A percentile compares a stretch with the other conserved stretches of the same genome.
Conservation (phyloP, 139 green algal species). For the Chlorella sp. region DNA sequence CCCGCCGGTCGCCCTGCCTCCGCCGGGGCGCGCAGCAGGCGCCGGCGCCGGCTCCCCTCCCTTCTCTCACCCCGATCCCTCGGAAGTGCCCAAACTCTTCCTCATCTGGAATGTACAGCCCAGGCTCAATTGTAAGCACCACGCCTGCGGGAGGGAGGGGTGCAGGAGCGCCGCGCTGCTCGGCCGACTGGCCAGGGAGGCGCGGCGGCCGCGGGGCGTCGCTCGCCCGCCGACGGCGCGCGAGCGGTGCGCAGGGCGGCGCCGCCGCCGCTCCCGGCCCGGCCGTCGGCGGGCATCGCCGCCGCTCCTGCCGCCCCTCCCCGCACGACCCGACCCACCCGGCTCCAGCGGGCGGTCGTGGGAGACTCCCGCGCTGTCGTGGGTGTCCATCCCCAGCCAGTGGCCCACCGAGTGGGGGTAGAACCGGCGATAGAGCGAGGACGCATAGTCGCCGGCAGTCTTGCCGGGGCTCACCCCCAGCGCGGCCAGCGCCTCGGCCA, state of each 20-base stretch:
- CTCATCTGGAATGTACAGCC: constrained; percentile 81
- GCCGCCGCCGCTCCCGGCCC: no score
- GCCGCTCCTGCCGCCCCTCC: no score
- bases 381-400: constrained; percentile 82
- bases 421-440: constrained; percentile 49
- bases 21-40: no score
- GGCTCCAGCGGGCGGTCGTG: constrained; percentile 56
- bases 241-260: no score
- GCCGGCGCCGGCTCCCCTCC: no score
- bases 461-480: constrained; percentile 20
- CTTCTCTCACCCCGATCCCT: constrained; percentile 59
- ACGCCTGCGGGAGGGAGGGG: constrained; percentile 43
- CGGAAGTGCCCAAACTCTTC: constrained; percentile 47
- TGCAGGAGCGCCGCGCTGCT: no score
- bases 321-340: background rate
- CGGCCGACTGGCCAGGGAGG: no score
- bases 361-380: constrained; percentile 72
- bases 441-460: background rate
- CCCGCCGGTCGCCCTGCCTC: no score
- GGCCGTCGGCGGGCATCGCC: no score
- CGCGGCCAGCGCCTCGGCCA: constrained; percentile 44
- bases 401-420: constrained; percentile 74
- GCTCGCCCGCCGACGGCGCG: no score
- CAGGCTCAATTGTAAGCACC: constrained; percentile 84
- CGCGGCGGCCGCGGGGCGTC: no score